phyloP scores from a whole-genome alignment of 1,284 basidiomycete genomes.

The Rhodotorula sp. region DNA sequence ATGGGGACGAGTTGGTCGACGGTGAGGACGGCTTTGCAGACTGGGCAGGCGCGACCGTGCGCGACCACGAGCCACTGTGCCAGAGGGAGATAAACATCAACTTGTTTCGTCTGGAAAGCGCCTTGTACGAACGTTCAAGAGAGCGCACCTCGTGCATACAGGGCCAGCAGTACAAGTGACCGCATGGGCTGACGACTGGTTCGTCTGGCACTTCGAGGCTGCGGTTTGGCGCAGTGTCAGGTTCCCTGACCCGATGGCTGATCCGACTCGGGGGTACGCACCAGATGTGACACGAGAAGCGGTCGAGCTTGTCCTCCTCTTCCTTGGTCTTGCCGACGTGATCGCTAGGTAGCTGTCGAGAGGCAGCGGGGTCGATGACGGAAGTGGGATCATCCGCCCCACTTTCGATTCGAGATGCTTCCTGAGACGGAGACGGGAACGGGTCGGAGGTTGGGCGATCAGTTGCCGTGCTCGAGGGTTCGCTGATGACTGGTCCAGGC shows the following conservation, averaged over 20 bases:
- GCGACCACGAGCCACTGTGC: slow-evolving; percentile 23
- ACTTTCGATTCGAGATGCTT: too few relatives aligned
- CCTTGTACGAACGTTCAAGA: too few relatives aligned
- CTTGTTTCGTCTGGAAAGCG: too few relatives aligned
- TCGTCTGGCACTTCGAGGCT: slow-evolving; percentile 20
- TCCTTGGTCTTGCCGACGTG: neutral
- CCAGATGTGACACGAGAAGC: slow-evolving; percentile 16
- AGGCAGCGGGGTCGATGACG: too few relatives aligned
- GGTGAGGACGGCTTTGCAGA: slow-evolving; percentile 13
- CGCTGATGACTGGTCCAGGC: neutral
- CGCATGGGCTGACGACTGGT: slow-evolving; percentile 23
- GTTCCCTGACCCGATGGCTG: too few relatives aligned
- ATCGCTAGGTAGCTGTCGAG: too few relatives aligned
- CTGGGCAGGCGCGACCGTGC: slow-evolving; percentile 11
- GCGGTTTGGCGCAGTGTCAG: neutral
- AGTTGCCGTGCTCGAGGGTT: too few relatives aligned
- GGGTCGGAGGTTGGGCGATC: too few relatives aligned
- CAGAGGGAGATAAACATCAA: neutral
- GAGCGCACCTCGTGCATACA: slow-evolving; percentile 19
- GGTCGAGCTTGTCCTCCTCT: neutral
- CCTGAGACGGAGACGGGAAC: too few relatives aligned
- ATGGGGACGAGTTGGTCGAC: slow-evolving; percentile 15
- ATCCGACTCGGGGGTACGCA: neutral
- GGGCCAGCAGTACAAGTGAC: slow-evolving; percentile 23
- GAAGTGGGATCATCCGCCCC: too few relatives aligned